Evolutionary conservation across 139 green algal species (phyloP).

Genomic region (Gonium pectorale): DNA sequence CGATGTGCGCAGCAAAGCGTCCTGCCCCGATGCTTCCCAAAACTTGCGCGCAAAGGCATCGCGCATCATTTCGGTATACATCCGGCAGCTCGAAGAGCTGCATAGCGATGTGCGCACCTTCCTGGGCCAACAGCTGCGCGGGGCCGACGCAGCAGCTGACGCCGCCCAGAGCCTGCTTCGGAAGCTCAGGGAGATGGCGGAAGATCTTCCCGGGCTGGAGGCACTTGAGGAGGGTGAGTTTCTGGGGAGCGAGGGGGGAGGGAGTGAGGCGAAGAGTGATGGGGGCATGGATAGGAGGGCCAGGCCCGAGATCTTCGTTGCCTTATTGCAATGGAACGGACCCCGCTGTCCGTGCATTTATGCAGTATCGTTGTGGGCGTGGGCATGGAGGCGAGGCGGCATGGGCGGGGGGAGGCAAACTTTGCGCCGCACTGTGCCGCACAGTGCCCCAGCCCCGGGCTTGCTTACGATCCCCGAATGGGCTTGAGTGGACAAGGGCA

Average conservation of each 20-base stretch:
- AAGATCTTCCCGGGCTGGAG: conserved; percentile 9
- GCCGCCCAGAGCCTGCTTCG: not conserved
- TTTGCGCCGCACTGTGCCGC: too few relatives aligned
- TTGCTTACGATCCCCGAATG: not conserved
- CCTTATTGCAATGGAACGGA: too few relatives aligned
- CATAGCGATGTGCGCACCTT: conserved; percentile 12
- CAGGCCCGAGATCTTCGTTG: too few relatives aligned
- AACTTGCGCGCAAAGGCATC: not conserved
- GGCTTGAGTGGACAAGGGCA: not conserved
- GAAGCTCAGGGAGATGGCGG: not conserved
- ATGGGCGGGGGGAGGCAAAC: too few relatives aligned
- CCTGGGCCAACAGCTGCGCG: not conserved
- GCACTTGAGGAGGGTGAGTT: conserved; percentile 15
- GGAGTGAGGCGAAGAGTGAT: too few relatives aligned
- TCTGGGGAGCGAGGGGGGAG: not conserved
- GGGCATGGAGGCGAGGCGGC: not conserved
- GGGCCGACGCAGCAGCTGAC: not conserved
- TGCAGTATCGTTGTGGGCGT: not conserved
- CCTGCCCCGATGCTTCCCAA: not conserved
- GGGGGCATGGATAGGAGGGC: too few relatives aligned
- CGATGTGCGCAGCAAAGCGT: not conserved
- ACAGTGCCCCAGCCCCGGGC: too few relatives aligned
- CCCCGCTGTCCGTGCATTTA: not conserved
- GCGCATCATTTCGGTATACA: not conserved
- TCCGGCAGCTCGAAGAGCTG: not conserved